Base-by-base conservation (phyloP, 495 filamentous ascomycete genomes). In the Bombardia bombarda region DNA sequence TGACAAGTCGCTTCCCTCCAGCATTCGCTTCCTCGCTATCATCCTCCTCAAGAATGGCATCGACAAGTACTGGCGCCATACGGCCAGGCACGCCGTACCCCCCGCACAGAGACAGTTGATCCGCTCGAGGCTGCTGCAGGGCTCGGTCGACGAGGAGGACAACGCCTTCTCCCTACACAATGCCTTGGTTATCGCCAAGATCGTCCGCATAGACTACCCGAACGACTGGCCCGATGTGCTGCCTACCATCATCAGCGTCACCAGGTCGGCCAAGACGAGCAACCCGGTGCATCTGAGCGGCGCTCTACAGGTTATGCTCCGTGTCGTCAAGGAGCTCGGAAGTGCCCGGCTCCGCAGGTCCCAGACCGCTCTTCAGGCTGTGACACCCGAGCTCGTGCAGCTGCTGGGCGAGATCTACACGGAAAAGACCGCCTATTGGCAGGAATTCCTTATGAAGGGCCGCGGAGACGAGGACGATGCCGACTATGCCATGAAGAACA, bases 1-100 rank as follows among this genome's bases (percentile, higher is more conserved):
- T 35, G 84, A 95, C 62, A 78, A 79, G 32, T 74, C 74, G 4
- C 67, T 90, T 1, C 86, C 87, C 9, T 53, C 72, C 12, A 81
- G 90, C 51, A 73, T 87, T 32, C 83, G 92, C 38, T 86, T 92
- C 58, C 75, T 95, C n/a, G 80, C 88, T 14, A 80, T 95, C 38
- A 96, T 95, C 46, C 86, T 93, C 55, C 68, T 98, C 41, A 96
- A 96, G 59, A 95, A 96, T 60, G 92, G 87, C 20, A 86, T 95
- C 55, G 90, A 96, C 53, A 88, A 84, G 59, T 87, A 86, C 60
- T 98, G 92, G 92, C 76, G 92, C 77, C 80, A 52, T 31, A 80
- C 77, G 3, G 74, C 83, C 13, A 69, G 59, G 48, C 82, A 82
- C 60, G 76, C 83, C 22, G 84, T 96, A 31, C 69, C 61, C 7